Evolutionary conservation across 345 rosid genomes (phyloP).

Genomic region (Citrus trifoliata): DNA sequence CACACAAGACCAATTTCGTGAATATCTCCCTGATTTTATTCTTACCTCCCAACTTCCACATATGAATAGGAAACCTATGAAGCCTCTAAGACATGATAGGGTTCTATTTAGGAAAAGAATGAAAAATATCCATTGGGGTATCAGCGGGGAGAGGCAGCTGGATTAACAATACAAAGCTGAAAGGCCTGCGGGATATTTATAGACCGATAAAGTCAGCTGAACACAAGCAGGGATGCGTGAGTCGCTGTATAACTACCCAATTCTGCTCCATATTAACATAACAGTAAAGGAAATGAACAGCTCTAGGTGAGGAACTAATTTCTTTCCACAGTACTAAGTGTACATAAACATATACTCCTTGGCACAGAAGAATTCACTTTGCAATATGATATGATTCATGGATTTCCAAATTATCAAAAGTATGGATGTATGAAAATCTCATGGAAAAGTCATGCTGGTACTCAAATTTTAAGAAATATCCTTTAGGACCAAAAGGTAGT

Average conservation of each 20-base stretch:
- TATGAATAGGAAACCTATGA: not conserved
- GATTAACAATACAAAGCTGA: not conserved
- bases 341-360: not conserved
- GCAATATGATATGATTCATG: not conserved
- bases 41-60: not conserved
- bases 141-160: not conserved
- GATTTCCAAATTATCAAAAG: not conserved
- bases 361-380: not conserved
- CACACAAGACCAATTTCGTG: not conserved
- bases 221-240: not conserved
- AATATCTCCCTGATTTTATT: not conserved
- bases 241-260: not conserved
- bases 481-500: not conserved
- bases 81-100: not conserved
- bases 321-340: not conserved
- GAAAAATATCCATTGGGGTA: not conserved
- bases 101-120: not conserved
- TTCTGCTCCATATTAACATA: not conserved
- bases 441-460: not conserved
- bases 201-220: not conserved
- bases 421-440: constrained; percentile 1
- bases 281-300: not conserved
- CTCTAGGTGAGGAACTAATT: not conserved
- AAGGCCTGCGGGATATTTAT: not conserved
- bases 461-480: not conserved